Evolutionary conservation across 495 filamentous ascomycete genomes (phyloP), one percentile per base, ranked within the genome.

Genomic region (Daldinia loculata): DNA sequence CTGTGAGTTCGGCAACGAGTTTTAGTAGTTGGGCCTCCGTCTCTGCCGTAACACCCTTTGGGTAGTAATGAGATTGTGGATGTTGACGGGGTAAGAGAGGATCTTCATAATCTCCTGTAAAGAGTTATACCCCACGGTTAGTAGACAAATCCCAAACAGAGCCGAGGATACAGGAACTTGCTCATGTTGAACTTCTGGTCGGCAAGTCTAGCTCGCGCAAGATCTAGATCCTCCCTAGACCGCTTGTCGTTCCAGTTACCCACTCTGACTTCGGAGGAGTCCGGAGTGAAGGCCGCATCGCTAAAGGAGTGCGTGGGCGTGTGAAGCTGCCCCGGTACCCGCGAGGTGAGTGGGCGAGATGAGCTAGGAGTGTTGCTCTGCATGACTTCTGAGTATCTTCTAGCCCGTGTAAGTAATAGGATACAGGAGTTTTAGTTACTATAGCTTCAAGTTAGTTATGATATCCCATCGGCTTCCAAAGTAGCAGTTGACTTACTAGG

Each of bases 151-250:
- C 1, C 3, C 3, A 43, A 29, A 24, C 14, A n/a, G 3, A 39
- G 24, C 12, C 15, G 7, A n/a, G 15, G 38, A 22, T 17, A 30
- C 6, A 12, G 19, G 14, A 38, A 64, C 82, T 74, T 55, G 84
- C 82, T 71, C 9, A 76, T 74, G 27, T 76, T 80, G 59, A 84
- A 85, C 32, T 75, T 77, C 53, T 76, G 77, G 68, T 84, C 81
- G 2, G 70, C 57, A 14, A 84, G 75, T 14, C 76, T 70, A 14
- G 63, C 43, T 52, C 78, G 81, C 19, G 69, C 60, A 14, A 45
- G 27, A 29, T 82, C 79, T 61, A 85, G 88, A 50, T 93, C 91
- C 19, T 92, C 89, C 69, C 84, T 81, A 0, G 86, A 83, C 60
- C 85, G 85, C 70, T 85, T 85, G 59, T 82, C 89, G 72, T 84